Base-by-base conservation (phyloP, 495 filamentous ascomycete species). In the Penicillium lagena region DNA sequence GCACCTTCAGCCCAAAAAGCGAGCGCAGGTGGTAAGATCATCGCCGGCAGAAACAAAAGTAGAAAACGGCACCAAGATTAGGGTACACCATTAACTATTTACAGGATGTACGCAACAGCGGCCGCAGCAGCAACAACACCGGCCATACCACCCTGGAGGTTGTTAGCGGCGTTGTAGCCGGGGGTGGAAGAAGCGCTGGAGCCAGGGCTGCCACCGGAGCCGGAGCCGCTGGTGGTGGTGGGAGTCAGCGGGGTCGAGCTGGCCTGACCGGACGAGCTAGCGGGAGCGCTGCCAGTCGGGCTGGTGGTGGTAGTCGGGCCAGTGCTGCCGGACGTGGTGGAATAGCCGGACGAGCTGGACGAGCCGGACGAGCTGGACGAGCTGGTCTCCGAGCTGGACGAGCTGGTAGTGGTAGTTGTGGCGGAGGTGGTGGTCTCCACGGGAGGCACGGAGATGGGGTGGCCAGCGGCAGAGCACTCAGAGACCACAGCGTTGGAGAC, bases 371-470 rank as follows among this genome's bases (percentile, higher is more conserved):
- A 22, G 13, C 40, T 14, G 9, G 51, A 35, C 33, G 37, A 13
- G 29, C 33, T 37, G 33, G 46, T 47, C 29, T 46, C 49, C 9
- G 35, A 12, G 43, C 35, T 32, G 31, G 15, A 33, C 6, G 40
- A 42, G 10, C 2, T 12, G n/a, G 31, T 30, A 4, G 40, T 39
- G 40, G 51, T 29, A 12, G 15, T 31, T 29, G 42, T 10, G 33
- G 15, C 40, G 9, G 38, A 32, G 12, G 47, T 1, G 32, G 47
- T 45, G 33, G 62, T 63, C 29, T 46, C 55, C 29, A 64, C 47
- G 4, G 64, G 61, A 12, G 67, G 62, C 5, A 73, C 40, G 15
- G 54, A 50, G 51, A 73, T 68, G 31, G 69, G 66, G 45, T 66
- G 56, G 35, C 69, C 63, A 28, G 49, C 66, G 22, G 56, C 37